These are phyloP conservation scores for Nemania sp. DNA, from an alignment of 2,329 filamentous ascomycete genomes.

Conservation along the genomic window DNA sequence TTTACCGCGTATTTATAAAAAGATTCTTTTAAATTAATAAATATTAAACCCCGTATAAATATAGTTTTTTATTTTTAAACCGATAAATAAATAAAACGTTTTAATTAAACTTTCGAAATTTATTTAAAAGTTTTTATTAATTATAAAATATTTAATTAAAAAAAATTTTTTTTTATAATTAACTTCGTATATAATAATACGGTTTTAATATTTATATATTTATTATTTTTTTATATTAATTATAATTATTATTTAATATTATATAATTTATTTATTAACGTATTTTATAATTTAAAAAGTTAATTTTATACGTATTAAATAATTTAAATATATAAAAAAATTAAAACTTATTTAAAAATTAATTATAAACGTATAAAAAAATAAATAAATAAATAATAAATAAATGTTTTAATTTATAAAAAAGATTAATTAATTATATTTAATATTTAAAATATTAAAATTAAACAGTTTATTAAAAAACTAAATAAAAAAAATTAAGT, in stretches of 20 bases:
- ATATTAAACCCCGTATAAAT: not conserved
- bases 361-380: not conserved
- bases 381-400: not conserved
- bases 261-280: too few species aligned
- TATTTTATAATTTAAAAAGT: too few species aligned
- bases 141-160: not conserved
- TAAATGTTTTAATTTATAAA: too few species aligned
- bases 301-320: too few species aligned
- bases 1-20: not conserved
- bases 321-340: not conserved
- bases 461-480: not conserved
- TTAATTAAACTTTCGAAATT: too few species aligned
- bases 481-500: too few species aligned
- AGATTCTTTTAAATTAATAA: not conserved
- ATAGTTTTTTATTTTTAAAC: not conserved
- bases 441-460: not conserved
- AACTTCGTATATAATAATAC: not conserved
- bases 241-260: too few species aligned
- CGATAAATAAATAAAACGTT: not conserved
- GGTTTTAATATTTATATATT: too few species aligned
- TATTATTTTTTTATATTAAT: not conserved
- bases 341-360: not conserved
- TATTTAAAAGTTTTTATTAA: not conserved
- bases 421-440: not conserved
- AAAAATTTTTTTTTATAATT: not conserved